Conservation (phyloP, 345 rosid species). For the Eucalyptus curtisii region DNA sequence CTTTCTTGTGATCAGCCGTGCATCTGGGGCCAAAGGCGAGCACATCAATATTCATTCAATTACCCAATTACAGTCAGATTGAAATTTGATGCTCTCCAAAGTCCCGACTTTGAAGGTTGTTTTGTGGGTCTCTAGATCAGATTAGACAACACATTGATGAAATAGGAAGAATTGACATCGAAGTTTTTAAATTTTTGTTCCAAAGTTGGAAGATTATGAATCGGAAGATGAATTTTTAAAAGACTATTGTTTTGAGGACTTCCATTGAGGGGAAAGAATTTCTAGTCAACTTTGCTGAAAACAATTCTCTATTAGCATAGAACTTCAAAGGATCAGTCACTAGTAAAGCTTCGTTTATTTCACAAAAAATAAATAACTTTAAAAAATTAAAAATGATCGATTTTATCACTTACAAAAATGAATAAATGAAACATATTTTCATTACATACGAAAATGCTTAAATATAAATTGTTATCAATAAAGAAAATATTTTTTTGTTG, state of each 20-base stretch:
- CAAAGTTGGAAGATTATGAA: not conserved
- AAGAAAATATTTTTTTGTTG: too few relatives aligned
- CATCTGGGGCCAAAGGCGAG: not conserved
- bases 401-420: too few relatives aligned
- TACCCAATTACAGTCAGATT: not conserved
- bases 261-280: not conserved
- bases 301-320: not conserved
- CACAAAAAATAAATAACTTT: not conserved
- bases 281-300: not conserved
- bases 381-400: too few relatives aligned
- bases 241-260: not conserved
- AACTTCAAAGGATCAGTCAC: not conserved
- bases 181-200: not conserved
- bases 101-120: not conserved
- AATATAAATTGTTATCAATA: too few relatives aligned
- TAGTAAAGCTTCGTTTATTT: not conserved
- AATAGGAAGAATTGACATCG: fast-evolving
- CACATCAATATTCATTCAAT: not conserved
- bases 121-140: not conserved
- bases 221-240: not conserved
- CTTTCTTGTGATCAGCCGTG: not conserved
- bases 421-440: too few relatives aligned
- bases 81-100: not conserved
- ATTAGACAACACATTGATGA: not conserved
- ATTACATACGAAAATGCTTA: not conserved